Base-by-base conservation (phyloP, 2,329 filamentous ascomycete species). In the Knoxdaviesia capensis region DNA sequence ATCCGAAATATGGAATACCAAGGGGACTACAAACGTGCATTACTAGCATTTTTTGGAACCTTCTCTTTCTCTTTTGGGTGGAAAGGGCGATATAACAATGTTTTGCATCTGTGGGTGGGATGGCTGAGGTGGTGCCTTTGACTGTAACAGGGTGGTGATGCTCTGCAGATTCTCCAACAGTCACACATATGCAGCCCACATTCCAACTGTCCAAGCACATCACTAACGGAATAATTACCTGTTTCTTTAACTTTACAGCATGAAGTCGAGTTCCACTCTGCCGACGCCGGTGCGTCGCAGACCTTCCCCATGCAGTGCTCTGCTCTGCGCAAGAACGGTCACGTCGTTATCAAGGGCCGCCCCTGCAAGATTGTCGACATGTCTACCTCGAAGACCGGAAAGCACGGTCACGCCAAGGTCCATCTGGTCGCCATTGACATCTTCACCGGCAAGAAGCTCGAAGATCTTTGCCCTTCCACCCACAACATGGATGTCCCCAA, bases 321-420 rank as follows among this genome's bases (percentile, higher is more conserved):
- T 71, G 88, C 92, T 59, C 77, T 98, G 74, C 82, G 90, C 64
- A 96, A 98, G 87, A 93, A 92, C 80, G 88, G 90, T 53, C 80
- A 82, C 75, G 90, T 98, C 65, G 80, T 88, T 64, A 96, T 98
- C 72, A 98, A 98, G 80, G 70, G 74, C 68, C 90, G 90, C 57
- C 92, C 90, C 57, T 98, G 90, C 87, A 98, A 96, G 83, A 98
- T 98, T 58, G 84, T 96, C 66, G 90, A 98, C 62, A 98, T 98
- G 92, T 94, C 86, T 55, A 98, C 90, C 72, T 98, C 90, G 66
- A 98, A 98, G 87, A 98, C 90, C 54, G 90, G 90, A 70, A 98
- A 98, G 85, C 90, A 98, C 82, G 90, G 90, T 66, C 92, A 98
- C 83, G 90, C 90, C 70, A 98, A 98, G 80, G 90, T 98, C 64